Percentiles rank a stretch among this genome's conserved stretches.
Conservation (phyloP, 257 asterid species). For the Cynanchum wilfordii region DNA sequence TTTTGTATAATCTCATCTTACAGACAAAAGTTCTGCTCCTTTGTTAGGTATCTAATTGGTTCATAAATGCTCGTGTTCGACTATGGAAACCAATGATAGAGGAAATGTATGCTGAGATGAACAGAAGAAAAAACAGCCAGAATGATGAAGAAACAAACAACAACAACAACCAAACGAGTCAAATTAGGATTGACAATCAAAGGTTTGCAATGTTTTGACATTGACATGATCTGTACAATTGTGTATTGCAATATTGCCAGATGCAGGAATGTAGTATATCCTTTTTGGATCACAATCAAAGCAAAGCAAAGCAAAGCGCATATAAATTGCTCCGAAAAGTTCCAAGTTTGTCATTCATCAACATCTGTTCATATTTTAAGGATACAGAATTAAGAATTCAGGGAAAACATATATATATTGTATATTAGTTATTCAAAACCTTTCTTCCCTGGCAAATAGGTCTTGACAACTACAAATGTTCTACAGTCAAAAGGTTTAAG, state of each 20-base stretch:
- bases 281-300: not conserved
- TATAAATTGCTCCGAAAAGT: not conserved
- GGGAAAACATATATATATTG: not conserved
- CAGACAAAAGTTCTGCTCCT: not conserved
- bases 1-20: not conserved
- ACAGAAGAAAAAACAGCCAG: conserved; percentile 38
- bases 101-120: conserved; percentile 90
- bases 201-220: conserved; percentile 37
- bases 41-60: conserved; percentile 85
- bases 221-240: conserved; percentile 1
- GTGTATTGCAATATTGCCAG: not conserved
- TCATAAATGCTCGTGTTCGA: conserved; percentile 85
- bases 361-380: not conserved
- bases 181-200: conserved; percentile 22
- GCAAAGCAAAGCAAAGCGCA: not conserved
- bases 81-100: conserved; percentile 96
- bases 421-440: too few relatives aligned
- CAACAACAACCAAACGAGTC: conserved; percentile 28
- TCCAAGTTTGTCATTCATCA: not conserved
- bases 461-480: too few relatives aligned
- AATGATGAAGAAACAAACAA: conserved; percentile 34
- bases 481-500: too few relatives aligned
- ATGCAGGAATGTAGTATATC: not conserved
- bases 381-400: not conserved
- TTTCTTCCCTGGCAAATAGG: not conserved